Evolutionary conservation across 2,329 filamentous ascomycete genomes (phyloP), one percentile per base, ranked within the genome.

Genomic region (Cryphonectria naterciae): DNA sequence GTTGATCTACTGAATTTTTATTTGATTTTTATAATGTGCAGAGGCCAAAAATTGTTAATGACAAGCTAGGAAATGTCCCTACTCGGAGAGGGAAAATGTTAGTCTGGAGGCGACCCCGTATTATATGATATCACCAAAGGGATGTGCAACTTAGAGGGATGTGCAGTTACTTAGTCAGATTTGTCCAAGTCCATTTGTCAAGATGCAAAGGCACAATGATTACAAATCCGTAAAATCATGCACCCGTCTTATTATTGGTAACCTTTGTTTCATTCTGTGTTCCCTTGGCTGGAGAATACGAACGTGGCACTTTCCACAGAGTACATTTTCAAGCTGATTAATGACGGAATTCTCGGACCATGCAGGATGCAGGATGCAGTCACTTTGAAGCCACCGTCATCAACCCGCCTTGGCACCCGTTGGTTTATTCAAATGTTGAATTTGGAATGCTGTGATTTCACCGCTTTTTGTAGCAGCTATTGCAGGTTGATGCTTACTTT

Each of bases 201-300:
- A 17, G 43, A 19, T 17, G 22, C 46, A 49, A 32, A 32, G 5
- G 35, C 28, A 37, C 1, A 19, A 41, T 5, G 37, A 64, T 64
- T 64, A 46, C 61, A 64, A 64, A 64, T 15, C 39, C 22, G 61
- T 64, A 64, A 46, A 41, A 64, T 19, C n/a, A 46, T 46, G 13
- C 22, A 17, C 61, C 61, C 39, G 61, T 19, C 19, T n/a, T 13
- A 43, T 1, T 37, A 46, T 19, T 19, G 43, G 4, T 19, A 5
- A 46, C 32, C 32, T 46, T 2, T 6, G 17, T 46, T 19, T 46
- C 43, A 22, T 46, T 19, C 43, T 22, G 6, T 19, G 15, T 7
- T 46, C 17, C 43, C 17, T 46, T 17, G 43, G 5, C 17, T 46
- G 11, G 15, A 5, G 17, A 46, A 46, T 19, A n/a, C 46, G 19